Evolutionary conservation across 192 early-diverging fungal genomes (phyloP), one percentile per base, ranked within the genome.

Genomic region (Thoreauomyces humboldtii): DNA sequence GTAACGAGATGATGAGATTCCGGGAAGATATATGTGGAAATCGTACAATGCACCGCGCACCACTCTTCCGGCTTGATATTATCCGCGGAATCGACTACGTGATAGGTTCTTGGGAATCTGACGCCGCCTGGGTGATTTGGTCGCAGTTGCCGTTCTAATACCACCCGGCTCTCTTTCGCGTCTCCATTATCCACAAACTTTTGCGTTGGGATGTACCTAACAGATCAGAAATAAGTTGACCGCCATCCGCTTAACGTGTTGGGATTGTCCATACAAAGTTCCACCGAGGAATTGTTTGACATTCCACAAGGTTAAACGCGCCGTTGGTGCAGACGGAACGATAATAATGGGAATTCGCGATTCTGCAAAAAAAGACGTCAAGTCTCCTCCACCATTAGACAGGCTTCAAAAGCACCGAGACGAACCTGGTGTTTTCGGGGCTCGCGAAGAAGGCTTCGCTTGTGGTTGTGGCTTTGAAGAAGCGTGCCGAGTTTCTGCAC

Each of bases 231-330:
- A 12, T 2, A 3, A 67, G 27, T 19, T 33, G 7, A 33, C 14
- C 29, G n/a, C 27, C 15, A 67, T 37, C 17, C 15, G 42, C 33
- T 6, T 67, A 14, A 27, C n/a, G 19, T 31, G n/a, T 21, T 17
- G 27, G 24, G 12, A 15, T 33, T 2, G 36, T 64, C 21, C 25
- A 22, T 42, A 7, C 36, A 17, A 27, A 33, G 90, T 79, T 45
- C 90, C 88, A 60, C 87, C 73, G 4, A 98, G 73, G 48, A 98
- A 91, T 33, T 88, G 74, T 69, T 90, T 87, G 45, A 92, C 86
- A 74, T 98, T 98, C 73, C 87, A 92, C 77, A 96, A 79, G 29
- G 87, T 94, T 41, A 98, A 48, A 71, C 90, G 83, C 0, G 94
- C 84, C 2, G 91, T 91, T 3, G 88, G 75, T 27, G 86, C 89